A percentile compares a stretch with the other conserved stretches of the same genome.
These are phyloP conservation scores for Arctium lappa DNA, from an alignment of 129 eudicot genomes.

Conservation along the genomic window DNA sequence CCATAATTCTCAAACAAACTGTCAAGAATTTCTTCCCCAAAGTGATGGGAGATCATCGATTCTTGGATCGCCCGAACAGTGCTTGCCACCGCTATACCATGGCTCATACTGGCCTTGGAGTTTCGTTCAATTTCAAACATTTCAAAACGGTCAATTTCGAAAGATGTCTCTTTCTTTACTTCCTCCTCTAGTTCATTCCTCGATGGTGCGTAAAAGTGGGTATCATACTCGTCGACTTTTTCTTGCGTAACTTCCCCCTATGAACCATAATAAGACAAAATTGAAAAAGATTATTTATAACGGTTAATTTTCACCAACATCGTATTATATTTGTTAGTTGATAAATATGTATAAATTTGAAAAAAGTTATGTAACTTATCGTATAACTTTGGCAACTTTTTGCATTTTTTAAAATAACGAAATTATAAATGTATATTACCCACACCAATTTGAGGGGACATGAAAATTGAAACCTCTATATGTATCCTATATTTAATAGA, in stretches of 20 bases:
- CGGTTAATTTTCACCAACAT: too few species aligned
- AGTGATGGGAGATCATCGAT: slow-evolving; percentile 80
- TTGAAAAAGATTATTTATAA: too few species aligned
- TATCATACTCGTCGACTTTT: slow-evolving; percentile 65
- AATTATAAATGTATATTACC: too few species aligned
- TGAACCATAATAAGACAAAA: background rate
- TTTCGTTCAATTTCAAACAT: slow-evolving; percentile 60
- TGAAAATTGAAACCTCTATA: too few species aligned
- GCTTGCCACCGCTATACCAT: slow-evolving; percentile 75
- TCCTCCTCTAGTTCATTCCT: slow-evolving; percentile 62
- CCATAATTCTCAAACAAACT: slow-evolving; percentile 56
- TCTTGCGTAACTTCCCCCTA: slow-evolving; percentile 74
- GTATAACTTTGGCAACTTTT: too few species aligned
- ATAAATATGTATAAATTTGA: too few species aligned
- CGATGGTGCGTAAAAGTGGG: slow-evolving; percentile 86
- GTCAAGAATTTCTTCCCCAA: slow-evolving; percentile 66
- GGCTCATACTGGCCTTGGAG: slow-evolving; percentile 38
- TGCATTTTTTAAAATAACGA: too few species aligned
- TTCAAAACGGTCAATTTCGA: slow-evolving; percentile 48
- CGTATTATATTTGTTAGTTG: too few species aligned
- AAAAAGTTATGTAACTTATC: too few species aligned
- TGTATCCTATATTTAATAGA: too few species aligned
- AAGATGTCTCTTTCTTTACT: slow-evolving; percentile 63
- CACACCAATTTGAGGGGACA: too few species aligned
- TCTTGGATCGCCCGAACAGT: slow-evolving; percentile 87